These are phyloP conservation scores for Didymella glomerata DNA, from an alignment of 2,329 filamentous ascomycete genomes.

Conservation along the genomic window DNA sequence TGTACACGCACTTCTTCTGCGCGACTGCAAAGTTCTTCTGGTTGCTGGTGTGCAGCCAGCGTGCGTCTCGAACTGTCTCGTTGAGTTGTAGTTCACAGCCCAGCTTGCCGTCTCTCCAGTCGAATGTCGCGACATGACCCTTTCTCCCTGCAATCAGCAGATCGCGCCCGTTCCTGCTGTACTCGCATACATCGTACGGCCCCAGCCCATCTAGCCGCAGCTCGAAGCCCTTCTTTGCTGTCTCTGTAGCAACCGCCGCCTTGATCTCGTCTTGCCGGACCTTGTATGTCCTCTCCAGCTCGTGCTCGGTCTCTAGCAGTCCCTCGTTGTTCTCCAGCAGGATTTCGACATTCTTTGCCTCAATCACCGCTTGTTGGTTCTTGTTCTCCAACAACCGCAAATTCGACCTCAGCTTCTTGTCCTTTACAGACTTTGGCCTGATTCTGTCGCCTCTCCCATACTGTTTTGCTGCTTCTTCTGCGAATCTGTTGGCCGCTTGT, in stretches of 20 bases:
- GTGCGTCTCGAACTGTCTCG: constrained; percentile 88
- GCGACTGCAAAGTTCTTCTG: constrained; percentile 94
- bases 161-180: constrained; percentile 87
- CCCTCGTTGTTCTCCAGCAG: constrained; percentile 85
- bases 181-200: constrained; percentile 87
- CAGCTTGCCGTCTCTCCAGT: constrained; percentile 91
- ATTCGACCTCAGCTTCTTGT: constrained; percentile 88
- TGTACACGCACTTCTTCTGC: constrained; percentile 96
- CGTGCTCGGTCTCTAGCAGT: constrained; percentile 86
- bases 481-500: constrained; percentile 43
- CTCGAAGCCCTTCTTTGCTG: constrained; percentile 92
- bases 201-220: constrained; percentile 79
- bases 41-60: constrained; percentile 82
- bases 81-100: constrained; percentile 90
- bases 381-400: constrained; percentile 81
- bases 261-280: constrained; percentile 88
- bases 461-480: constrained; percentile 67
- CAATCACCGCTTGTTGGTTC: constrained; percentile 79
- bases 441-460: constrained; percentile 88
- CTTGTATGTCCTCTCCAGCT: constrained; percentile 91
- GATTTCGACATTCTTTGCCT: constrained; percentile 95
- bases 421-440: constrained; percentile 75
- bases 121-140: constrained; percentile 94
- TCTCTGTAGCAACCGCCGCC: constrained; percentile 77
- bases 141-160: constrained; percentile 87